Evolutionary conservation across 352 stramenopile genomes (phyloP), one percentile per base, ranked within the genome.

Genomic region (Phytophthora macrochlamydospora): DNA sequence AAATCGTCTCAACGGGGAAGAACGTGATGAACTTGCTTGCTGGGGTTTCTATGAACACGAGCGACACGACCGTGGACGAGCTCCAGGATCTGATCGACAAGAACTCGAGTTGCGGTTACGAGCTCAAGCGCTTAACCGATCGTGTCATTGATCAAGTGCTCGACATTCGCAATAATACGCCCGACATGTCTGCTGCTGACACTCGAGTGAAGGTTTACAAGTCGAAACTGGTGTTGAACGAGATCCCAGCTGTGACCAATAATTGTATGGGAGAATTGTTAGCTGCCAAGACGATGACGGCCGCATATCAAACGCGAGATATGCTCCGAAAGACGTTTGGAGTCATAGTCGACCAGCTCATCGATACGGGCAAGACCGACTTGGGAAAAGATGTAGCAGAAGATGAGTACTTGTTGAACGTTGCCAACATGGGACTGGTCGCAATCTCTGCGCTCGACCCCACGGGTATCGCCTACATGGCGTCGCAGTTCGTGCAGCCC

Each of bases 381-480:
- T 60, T 65, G 50, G 62, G 56, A 9, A 56, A 70, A 18, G 43
- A 30, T 0, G 62, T 72, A 2, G 56, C 55, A 11, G 51, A 51
- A 4, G 35, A 59, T 8, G 71, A 75, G 40, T 82, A 81, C 45
- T 62, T 70, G 51, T 46, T 80, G 12, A 67, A 67, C 44, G 67
- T 78, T 4, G 53, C 71, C 1, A 56, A 80, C 42, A 63, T 80
- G 33, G 74, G 74, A 2, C 53, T 72, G 11, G 62, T 53, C 18
- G 67, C 73, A 2, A n/a, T 83, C 38, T 63, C 74, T 2, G 67
- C 56, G 9, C 74, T 83, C 24, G 71, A 83, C 24, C 68, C 75
- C 0, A 83, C 71, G 1, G 73, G 70, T 14, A 51, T 81, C 9
- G 62, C 64, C 7, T 65, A 75, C n/a, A 67, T 81, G 73, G 73